Conservation (phyloP, 106 monocot species). For the Phalaenopsis aphrodite region DNA sequence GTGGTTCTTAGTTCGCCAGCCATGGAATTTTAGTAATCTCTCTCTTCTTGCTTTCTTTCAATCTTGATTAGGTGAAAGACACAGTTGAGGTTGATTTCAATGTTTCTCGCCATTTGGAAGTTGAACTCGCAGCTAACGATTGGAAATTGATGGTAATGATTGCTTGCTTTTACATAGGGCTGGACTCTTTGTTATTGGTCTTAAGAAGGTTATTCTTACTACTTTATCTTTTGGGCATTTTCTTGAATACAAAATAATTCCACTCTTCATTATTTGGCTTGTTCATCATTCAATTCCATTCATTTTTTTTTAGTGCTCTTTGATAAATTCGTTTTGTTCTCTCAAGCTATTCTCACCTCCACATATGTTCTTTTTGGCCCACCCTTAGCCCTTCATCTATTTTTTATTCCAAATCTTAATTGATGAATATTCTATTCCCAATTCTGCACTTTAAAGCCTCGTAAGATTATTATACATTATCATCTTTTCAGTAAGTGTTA, state of each 20-base stretch:
- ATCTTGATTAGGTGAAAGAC: conserved; percentile 70
- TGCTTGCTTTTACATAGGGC: not conserved
- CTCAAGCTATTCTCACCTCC: not conserved
- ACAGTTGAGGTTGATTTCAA: conserved; percentile 94
- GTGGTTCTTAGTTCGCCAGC: not conserved
- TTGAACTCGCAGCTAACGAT: conserved; percentile 68
- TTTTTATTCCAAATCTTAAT: not conserved
- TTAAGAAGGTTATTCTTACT: not conserved
- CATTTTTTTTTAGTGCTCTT: not conserved
- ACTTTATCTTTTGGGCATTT: not conserved
- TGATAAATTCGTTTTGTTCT: not conserved
- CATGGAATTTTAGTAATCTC: not conserved
- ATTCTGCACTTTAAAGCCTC: not conserved
- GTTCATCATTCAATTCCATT: not conserved
- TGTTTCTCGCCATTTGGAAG: conserved; percentile 91
- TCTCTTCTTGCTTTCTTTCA: conserved; percentile 3
- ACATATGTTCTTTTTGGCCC: not conserved
- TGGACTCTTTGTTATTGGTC: not conserved
- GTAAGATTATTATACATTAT: no score
- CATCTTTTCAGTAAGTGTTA: no score
- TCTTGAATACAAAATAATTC: not conserved
- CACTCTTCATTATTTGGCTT: not conserved
- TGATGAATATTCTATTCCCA: not conserved
- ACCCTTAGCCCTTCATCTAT: not conserved
- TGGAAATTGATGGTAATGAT: conserved; percentile 73